Base-by-base conservation (phyloP, 371 early-diverging fungal species). In the Mucor circinelloides region DNA sequence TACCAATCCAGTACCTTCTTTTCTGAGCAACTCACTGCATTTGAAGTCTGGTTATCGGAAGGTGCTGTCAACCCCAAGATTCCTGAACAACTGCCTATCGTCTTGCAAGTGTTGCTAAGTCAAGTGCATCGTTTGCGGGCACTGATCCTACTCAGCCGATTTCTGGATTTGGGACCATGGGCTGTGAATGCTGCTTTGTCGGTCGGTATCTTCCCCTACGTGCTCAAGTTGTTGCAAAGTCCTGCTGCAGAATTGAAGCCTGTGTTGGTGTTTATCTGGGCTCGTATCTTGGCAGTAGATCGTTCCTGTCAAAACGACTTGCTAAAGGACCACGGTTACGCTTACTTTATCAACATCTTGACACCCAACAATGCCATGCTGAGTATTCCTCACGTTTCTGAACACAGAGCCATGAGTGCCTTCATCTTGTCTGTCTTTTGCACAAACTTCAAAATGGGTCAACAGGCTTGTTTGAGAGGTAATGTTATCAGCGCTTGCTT, bases 151-250 rank as follows among this genome's bases (percentile, higher is more conserved):
- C 84, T 99, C 52, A 93, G 94, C 73, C 86, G 92, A 71, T 99
- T 97, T 65, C 78, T 99, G 70, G 95, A 96, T 79, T 78, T 99
- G 36, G 98, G 97, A 2, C 93, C 96, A 2, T 96, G 96, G 95
- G 96, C 96, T 5, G 97, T 99, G 23, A 89, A 95, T 71, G 90
- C 93, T 60, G 98, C 98, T 5, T 78, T 97, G 44, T 90, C 93
- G 0, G 97, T 99, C 2, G 98, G 98, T 23, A 99, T 99, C 54
- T 96, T 94, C 71, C 99, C 99, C 2, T 99, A 98, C 72, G 94
- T 97, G 2, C 86, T 97, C 31, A 98, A 97, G 74, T 85, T 99
- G n/a, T 86, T 99, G 40, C 96, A 94, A 70, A 91, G 92, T 73
- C 96, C 97, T 27, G 97, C 97, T 1, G 88, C 92, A 0, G 98